Base-by-base conservation (phyloP, 768 basidiomycete genomes). In the Suillus hirtellus region DNA sequence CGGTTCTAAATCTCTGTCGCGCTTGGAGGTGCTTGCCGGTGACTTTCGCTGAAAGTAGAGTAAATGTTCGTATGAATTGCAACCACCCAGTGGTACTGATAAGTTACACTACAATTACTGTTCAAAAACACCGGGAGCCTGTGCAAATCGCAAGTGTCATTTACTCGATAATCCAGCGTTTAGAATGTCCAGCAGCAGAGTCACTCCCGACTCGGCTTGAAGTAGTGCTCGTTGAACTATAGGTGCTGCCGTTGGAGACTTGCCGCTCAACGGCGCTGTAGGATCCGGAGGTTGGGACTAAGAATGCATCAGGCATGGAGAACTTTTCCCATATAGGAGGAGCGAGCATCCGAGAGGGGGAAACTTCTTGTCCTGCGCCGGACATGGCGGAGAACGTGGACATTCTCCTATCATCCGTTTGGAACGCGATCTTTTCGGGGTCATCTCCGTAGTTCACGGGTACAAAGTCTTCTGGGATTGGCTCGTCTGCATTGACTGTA, bases 371-470 rank as follows among this genome's bases (percentile, higher is more conserved):
- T 54, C 74, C 77, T 27, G 72, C 64, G 14, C 77, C 75, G 66
- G 77, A 76, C 12, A 74, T 64, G 38, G 70, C 76, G 4, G 84
- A 79, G 73, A 81, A 89, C 1, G 87, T 86, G 6, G 86, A 86
- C 63, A 87, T 74, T 12, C 81, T 79, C 59, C 77, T 73, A 59
- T 83, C 81, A 58, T 76, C 78, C 4, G 83, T 79, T 0, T 88
- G 87, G 76, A 89, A 90, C n/a, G 79, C 78, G 53, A 87, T 79
- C 72, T 91, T 91, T 72, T 86, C 84, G 1, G 75, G 67, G 61
- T 83, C 79, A 4, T 75, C 66, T 4, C 53, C 66, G 37, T 68
- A 43, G 66, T 59, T 14, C 1, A 74, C 69, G 27, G 75, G 73
- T 40, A 71, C 67, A 64, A 82, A 82, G 64, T 79, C 79, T 46